Conservation (phyloP, 2,329 filamentous ascomycete genomes). For the Triangularia verruculosa region DNA sequence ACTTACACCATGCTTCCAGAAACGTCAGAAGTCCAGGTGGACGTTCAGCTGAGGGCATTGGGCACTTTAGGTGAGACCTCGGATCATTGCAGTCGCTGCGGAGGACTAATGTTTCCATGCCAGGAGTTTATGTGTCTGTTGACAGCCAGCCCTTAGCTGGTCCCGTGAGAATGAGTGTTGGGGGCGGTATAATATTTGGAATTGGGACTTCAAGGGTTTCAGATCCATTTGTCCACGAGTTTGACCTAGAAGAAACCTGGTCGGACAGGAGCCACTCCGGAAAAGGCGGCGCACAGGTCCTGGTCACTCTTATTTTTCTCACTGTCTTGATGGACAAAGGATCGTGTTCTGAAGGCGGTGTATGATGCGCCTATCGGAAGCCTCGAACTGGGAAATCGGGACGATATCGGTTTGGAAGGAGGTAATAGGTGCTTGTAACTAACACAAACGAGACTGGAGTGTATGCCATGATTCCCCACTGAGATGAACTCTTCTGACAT, state of each 20-base stretch:
- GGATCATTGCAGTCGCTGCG: background rate
- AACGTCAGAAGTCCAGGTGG: slow-evolving; percentile 61
- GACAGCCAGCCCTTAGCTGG: background rate
- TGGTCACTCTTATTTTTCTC: background rate
- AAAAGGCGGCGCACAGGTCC: background rate
- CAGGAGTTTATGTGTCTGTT: slow-evolving; percentile 5
- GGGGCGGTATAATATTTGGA: background rate
- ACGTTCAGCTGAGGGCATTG: slow-evolving; percentile 73
- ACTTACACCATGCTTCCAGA: slow-evolving; percentile 48
- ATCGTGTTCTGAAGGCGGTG: no score
- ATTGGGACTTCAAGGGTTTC: background rate
- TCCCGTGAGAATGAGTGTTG: background rate
- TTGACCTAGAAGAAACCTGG: background rate
- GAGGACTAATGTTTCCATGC: background rate
- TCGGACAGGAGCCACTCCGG: background rate
- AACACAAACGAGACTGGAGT: no score
- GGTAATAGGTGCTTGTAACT: no score
- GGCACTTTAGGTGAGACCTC: slow-evolving; percentile 62
- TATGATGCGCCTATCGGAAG: no score
- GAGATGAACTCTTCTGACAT: no score
- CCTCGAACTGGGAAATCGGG: no score
- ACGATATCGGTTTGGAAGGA: no score
- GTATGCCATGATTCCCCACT: no score
- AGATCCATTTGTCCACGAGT: background rate
- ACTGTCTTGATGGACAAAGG: background rate